phyloP scores from a whole-genome alignment of 2,329 filamentous ascomycete species.

The Sporothrix pseudoabietina region DNA sequence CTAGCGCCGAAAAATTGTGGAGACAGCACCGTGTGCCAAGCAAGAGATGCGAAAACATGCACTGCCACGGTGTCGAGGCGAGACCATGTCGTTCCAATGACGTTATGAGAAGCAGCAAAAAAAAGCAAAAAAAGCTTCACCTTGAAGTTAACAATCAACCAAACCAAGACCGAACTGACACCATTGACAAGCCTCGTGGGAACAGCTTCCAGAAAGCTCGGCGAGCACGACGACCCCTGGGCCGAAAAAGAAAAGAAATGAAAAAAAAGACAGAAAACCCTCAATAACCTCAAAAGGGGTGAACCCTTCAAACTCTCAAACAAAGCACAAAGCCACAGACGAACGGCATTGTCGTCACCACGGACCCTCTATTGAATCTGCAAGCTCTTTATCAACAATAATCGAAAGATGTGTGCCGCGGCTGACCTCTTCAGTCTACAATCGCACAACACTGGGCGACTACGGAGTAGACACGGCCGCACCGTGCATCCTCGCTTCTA shows the following conservation, averaged over 20 bases:
- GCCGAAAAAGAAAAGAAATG: not conserved
- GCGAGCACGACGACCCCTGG: not conserved
- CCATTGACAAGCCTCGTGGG: not conserved
- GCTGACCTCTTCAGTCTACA: not conserved
- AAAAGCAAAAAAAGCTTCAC: slow-evolving; percentile 18
- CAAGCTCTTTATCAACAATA: not conserved
- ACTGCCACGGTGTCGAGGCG: not conserved
- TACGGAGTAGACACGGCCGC: not conserved
- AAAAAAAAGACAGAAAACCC: not conserved
- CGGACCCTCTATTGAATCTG: not conserved
- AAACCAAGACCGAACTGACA: not conserved
- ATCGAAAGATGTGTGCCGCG: not conserved
- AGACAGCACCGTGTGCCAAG: slow-evolving; percentile 11
- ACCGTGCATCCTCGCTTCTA: slow-evolving; percentile 8
- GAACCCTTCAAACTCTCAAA: not conserved
- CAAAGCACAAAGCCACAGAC: not conserved
- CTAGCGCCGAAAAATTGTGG: not conserved
- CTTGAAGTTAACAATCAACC: too few relatives aligned
- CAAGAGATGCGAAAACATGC: slow-evolving; percentile 4
- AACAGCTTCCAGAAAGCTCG: slow-evolving; percentile 3
- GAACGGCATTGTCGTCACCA: not conserved
- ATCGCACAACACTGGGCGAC: not conserved
- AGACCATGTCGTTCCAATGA: not conserved
- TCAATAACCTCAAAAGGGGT: not conserved
- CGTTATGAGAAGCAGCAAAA: too few relatives aligned